These are phyloP conservation scores for Scalesia atractyloides DNA, from an alignment of 129 eudicot genomes.

Conservation along the genomic window DNA sequence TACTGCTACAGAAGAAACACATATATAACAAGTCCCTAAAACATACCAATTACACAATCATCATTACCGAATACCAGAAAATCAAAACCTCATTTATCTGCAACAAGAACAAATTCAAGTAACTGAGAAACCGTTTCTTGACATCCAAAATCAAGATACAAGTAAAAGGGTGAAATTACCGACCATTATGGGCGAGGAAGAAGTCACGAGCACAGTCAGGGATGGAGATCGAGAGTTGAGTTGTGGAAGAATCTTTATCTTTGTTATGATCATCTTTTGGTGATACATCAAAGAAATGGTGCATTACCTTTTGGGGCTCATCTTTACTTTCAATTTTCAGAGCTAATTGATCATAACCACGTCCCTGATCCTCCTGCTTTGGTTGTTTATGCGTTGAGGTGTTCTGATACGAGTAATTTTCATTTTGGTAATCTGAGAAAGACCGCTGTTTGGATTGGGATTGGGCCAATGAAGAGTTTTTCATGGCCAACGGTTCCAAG, in stretches of 20 bases:
- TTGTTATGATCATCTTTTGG: slow-evolving; percentile 37
- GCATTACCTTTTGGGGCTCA: slow-evolving; percentile 76
- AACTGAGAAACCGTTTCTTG: not conserved
- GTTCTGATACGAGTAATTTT: slow-evolving; percentile 45
- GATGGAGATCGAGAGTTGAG: slow-evolving; percentile 82
- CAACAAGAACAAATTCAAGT: slow-evolving; percentile 21
- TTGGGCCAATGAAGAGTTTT: slow-evolving; percentile 24
- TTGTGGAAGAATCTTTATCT: slow-evolving; percentile 49
- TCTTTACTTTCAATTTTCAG: slow-evolving; percentile 40
- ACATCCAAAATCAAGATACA: not conserved
- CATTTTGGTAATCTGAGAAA: slow-evolving; percentile 35
- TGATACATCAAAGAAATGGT: slow-evolving; percentile 93
- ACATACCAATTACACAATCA: not conserved
- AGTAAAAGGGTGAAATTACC: slow-evolving; percentile 37
- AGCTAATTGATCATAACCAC: slow-evolving; percentile 21
- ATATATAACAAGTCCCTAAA: slow-evolving; percentile 4
- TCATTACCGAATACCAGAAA: slow-evolving; percentile 2
- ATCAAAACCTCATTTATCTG: slow-evolving; percentile 32
- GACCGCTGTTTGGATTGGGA: slow-evolving; percentile 45
- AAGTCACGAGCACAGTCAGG: slow-evolving; percentile 69
- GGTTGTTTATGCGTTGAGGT: slow-evolving; percentile 24
- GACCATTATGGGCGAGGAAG: slow-evolving; percentile 63
- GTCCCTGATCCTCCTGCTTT: slow-evolving; percentile 26
- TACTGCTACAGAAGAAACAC: not conserved
- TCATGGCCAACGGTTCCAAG: slow-evolving; percentile 52